phyloP scores from a whole-genome alignment of 1,139 yeast genomes.

The Pichia sp. region DNA sequence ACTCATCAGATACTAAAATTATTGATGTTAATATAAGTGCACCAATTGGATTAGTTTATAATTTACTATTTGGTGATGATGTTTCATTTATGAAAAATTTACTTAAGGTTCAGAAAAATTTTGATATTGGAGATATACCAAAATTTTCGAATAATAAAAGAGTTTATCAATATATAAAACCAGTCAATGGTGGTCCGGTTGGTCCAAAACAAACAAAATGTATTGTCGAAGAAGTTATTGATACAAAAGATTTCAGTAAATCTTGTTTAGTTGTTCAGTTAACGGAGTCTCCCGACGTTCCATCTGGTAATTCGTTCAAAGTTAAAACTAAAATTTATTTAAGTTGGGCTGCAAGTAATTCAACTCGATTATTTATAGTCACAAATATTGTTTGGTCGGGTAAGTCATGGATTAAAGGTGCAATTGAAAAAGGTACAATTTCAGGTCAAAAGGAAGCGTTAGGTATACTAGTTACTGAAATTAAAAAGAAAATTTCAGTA shows the following conservation, averaged over 20 bases:
- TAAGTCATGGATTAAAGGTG: constrained; percentile 87
- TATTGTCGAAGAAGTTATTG: constrained; percentile 63
- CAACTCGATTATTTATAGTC: constrained; percentile 55
- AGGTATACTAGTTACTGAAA: constrained; percentile 50
- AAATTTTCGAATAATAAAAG: constrained; percentile 44
- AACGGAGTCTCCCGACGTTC: constrained; percentile 89
- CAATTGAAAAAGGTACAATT: constrained; percentile 85
- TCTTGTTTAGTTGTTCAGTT: constrained; percentile 55
- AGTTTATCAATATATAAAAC: constrained; percentile 68
- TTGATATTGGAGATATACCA: constrained; percentile 56
- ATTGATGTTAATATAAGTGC: constrained; percentile 55
- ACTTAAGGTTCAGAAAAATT: constrained; percentile 63
- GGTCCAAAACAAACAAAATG: constrained; percentile 96
- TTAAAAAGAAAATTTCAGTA: constrained; percentile 40
- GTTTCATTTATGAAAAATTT: constrained; percentile 49
- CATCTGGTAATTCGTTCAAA: constrained; percentile 79
- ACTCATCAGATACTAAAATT: constrained; percentile 56
- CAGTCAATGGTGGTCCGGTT: constrained; percentile 71
- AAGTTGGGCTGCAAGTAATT: constrained; percentile 72
- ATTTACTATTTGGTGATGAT: constrained; percentile 69
- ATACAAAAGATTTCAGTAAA: constrained; percentile 53
- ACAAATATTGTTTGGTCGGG: constrained; percentile 84
- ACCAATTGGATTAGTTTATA: constrained; percentile 75
- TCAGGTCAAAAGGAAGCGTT: constrained; percentile 82
- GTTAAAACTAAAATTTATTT: constrained; percentile 62